Conservation (phyloP, 179 eudicot species). For the Beta corolliflora region DNA sequence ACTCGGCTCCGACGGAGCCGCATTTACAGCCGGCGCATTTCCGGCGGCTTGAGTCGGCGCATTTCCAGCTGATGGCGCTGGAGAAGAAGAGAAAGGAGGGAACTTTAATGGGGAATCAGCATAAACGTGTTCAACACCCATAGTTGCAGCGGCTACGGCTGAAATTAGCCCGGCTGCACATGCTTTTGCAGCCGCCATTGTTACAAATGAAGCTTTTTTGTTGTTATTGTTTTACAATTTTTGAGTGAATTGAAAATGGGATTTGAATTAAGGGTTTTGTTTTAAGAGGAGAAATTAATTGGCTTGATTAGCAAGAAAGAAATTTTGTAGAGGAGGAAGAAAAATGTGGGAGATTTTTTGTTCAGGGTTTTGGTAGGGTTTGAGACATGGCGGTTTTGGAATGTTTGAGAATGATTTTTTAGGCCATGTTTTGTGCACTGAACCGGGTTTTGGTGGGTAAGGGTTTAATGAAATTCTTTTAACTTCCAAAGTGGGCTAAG, state of each 20-base stretch:
- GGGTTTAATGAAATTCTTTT: neutral
- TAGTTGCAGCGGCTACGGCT: conserved; percentile 50
- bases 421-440: neutral
- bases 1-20: conserved; percentile 31
- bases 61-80: conserved; percentile 27
- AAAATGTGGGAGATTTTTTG: neutral
- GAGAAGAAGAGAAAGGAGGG: conserved; percentile 40
- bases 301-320: conserved; percentile 40
- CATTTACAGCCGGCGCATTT: conserved; percentile 28
- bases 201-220: neutral
- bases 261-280: neutral
- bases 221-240: too few relatives aligned
- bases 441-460: neutral
- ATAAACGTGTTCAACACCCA: conserved; percentile 42
- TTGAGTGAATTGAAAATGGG: neutral
- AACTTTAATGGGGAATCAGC: conserved; percentile 61
- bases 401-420: neutral
- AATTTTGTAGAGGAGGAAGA: neutral
- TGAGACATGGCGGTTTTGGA: conserved; percentile 25
- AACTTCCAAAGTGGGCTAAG: too few relatives aligned
- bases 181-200: conserved; percentile 39
- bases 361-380: conserved; percentile 40
- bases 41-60: conserved; percentile 26
- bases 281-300: neutral
- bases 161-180: conserved; percentile 56